Evolutionary conservation across 352 stramenopile genomes (phyloP).

Genomic region (Pythium dissimile): DNA sequence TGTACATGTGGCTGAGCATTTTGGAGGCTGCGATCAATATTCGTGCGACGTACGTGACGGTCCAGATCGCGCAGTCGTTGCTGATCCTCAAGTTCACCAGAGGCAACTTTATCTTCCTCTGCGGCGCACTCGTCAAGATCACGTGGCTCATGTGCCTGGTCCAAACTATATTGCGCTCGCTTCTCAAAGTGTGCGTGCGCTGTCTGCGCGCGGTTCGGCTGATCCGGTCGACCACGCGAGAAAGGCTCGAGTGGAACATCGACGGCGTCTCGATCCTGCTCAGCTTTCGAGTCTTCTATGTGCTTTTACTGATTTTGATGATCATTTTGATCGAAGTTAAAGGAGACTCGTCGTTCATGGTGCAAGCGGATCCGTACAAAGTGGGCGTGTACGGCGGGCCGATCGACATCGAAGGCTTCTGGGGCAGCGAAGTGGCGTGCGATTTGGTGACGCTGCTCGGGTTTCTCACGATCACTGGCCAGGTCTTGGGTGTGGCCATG

Average conservation of each 20-base stretch:
- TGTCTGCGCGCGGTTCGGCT: constrained; percentile 34
- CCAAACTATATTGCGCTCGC: constrained; percentile 30
- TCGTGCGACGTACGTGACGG: constrained; percentile 36
- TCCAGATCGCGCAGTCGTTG: constrained; percentile 35
- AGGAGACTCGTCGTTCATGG: constrained; percentile 41
- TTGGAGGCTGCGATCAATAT: constrained; percentile 38
- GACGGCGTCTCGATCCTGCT: constrained; percentile 42
- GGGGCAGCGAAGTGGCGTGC: constrained; percentile 49
- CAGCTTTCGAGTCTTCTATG: constrained; percentile 50
- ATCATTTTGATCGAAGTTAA: constrained; percentile 31
- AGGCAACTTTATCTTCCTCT: constrained; percentile 42
- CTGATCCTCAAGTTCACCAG: constrained; percentile 43
- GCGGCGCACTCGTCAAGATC: constrained; percentile 36
- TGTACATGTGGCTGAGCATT: constrained; percentile 51
- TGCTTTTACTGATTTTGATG: constrained; percentile 38
- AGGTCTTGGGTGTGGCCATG: constrained; percentile 28
- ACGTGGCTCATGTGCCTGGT: constrained; percentile 59
- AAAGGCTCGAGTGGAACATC: constrained; percentile 44
- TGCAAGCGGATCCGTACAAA: constrained; percentile 19
- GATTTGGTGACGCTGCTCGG: constrained; percentile 38
- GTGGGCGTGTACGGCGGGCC: constrained; percentile 35
- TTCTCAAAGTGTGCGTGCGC: constrained; percentile 28
- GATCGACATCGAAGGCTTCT: constrained; percentile 35
- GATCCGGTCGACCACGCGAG: constrained; percentile 24
- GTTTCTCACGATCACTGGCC: constrained; percentile 27